Conservation (phyloP, 768 basidiomycete genomes). For the Sistotremastrum suecicum region DNA sequence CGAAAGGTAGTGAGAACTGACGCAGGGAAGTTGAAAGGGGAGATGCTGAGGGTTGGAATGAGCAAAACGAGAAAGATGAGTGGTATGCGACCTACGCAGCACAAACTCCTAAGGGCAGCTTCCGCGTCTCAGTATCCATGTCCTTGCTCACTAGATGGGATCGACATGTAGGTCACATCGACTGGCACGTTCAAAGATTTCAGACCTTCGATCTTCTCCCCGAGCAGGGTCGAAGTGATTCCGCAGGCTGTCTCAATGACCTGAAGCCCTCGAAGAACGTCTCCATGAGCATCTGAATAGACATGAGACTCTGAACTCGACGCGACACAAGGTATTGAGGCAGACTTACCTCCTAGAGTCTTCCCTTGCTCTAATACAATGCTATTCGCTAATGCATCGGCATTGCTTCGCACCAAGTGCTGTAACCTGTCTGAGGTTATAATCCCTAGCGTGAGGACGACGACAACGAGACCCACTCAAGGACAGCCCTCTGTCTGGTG, state of each 20-base stretch:
- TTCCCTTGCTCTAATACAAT: constrained; percentile 96
- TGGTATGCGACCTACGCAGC: constrained; percentile 15
- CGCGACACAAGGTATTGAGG: too few relatives aligned
- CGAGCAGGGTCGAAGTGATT: constrained; percentile 74
- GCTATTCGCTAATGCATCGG: constrained; percentile 72
- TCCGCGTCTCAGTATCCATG: constrained; percentile 88
- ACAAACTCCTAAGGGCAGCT: constrained; percentile 77
- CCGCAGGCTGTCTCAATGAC: constrained; percentile 72
- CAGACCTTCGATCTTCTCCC: constrained; percentile 65
- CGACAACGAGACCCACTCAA: constrained; percentile 51
- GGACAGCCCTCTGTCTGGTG: constrained; percentile 71
- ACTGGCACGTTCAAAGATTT: too few relatives aligned
- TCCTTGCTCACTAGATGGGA: constrained; percentile 57
- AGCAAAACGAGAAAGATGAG: neutral
- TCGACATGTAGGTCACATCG: too few relatives aligned
- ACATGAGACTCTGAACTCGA: neutral
- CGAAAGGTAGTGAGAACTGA: constrained; percentile 20
- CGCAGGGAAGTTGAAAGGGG: constrained; percentile 87
- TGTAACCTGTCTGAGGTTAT: constrained; percentile 47
- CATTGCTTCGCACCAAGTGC: constrained; percentile 69
- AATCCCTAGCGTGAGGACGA: neutral
- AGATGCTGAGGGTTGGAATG: constrained; percentile 18
- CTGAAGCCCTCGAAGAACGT: constrained; percentile 85
- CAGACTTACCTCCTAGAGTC: constrained; percentile 56
- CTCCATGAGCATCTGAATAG: constrained; percentile 76